A percentile compares a stretch with the other conserved stretches of the same genome.
Evolutionary conservation across 306 rosid species (phyloP).

Genomic region (Oxytropis ochrocephala): DNA sequence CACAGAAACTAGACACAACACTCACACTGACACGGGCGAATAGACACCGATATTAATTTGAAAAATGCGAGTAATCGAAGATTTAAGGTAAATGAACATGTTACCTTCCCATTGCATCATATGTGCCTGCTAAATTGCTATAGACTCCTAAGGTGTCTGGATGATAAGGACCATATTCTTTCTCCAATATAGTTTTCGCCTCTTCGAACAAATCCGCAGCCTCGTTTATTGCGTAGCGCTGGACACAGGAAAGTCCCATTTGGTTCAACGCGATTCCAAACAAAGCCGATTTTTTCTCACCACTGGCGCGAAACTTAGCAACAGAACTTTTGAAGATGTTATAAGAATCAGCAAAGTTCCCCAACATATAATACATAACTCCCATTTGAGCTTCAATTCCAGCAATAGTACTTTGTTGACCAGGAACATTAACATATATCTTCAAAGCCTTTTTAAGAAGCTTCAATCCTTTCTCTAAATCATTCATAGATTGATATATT

Average conservation of each 20-base stretch:
- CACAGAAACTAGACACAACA: no score
- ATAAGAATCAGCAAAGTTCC: conserved; percentile 62
- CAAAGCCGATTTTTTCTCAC: conserved; percentile 69
- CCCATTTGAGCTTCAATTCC: conserved; percentile 94
- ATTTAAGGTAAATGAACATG: background rate
- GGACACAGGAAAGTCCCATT: conserved; percentile 88
- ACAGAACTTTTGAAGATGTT: conserved; percentile 51
- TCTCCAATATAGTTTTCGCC: conserved; percentile 61
- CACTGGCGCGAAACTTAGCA: conserved; percentile 54
- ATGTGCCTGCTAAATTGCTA: conserved; percentile 82
- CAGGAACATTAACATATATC: conserved; percentile 44
- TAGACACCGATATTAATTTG: no score
- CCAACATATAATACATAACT: conserved; percentile 70
- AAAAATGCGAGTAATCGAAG: background rate
- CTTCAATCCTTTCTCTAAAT: conserved; percentile 63
- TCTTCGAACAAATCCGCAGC: conserved; percentile 90
- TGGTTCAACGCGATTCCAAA: conserved; percentile 83
- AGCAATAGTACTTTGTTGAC: conserved; percentile 66
- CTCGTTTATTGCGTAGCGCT: conserved; percentile 64
- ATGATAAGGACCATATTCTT: conserved; percentile 76
- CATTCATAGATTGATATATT: conserved; percentile 75
- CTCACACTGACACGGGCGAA: no score
- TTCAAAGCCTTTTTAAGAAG: conserved; percentile 74
- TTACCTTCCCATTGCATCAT: conserved; percentile 98
- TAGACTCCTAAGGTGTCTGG: conserved; percentile 73